phyloP scores from a whole-genome alignment of 2,329 filamentous ascomycete genomes.

The Colletotrichum endophyticum region DNA sequence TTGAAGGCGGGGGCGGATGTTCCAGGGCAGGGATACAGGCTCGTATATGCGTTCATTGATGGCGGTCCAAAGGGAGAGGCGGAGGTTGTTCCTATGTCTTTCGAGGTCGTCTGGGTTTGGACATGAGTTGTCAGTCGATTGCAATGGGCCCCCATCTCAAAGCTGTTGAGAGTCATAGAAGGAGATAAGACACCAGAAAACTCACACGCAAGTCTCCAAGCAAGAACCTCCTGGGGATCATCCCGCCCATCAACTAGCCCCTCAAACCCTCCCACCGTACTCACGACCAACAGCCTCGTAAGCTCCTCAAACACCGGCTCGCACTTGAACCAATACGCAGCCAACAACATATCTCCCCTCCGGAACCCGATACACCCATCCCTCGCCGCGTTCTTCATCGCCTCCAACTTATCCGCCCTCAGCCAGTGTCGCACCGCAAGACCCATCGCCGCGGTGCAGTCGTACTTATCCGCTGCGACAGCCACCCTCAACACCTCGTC shows the following conservation, averaged over 20 bases:
- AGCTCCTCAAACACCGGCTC: background rate
- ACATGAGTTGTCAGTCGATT: background rate
- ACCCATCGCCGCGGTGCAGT: background rate
- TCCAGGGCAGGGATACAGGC: background rate
- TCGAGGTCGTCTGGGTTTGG: background rate
- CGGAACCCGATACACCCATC: background rate
- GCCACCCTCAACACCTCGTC: background rate
- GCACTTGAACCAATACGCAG: background rate
- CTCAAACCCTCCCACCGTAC: background rate
- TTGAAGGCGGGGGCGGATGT: background rate
- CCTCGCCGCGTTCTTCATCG: background rate
- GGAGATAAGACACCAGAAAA: background rate
- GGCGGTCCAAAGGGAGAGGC: background rate
- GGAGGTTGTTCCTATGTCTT: background rate
- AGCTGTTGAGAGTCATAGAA: fast-evolving
- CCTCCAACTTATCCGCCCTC: background rate
- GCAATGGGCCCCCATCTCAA: background rate
- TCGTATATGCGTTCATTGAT: background rate
- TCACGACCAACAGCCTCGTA: background rate
- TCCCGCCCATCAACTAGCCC: background rate
- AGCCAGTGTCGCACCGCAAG: background rate
- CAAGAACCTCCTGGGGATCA: background rate
- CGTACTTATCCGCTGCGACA: background rate
- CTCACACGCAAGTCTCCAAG: background rate
- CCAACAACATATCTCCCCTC: background rate